phyloP scores from a whole-genome alignment of 2,329 filamentous ascomycete genomes.

The Apiospora koreana region DNA sequence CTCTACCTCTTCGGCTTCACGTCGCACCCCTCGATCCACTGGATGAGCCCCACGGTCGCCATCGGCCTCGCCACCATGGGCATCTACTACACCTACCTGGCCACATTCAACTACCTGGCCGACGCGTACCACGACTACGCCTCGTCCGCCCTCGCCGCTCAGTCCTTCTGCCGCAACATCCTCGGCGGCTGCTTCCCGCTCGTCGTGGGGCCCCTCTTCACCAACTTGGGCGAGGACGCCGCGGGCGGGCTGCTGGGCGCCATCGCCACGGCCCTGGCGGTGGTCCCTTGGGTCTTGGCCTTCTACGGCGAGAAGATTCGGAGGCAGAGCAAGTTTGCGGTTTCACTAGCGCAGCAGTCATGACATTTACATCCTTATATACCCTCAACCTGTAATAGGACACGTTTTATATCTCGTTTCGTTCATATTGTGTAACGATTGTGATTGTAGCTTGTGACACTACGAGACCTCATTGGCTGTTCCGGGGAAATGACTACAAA shows the following conservation, averaged over 20 bases:
- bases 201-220: constrained; percentile 73
- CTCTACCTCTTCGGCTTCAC: constrained; percentile 82
- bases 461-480: too few relatives aligned
- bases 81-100: constrained; percentile 83
- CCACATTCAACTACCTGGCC: constrained; percentile 90
- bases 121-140: constrained; percentile 86
- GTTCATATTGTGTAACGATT: too few relatives aligned
- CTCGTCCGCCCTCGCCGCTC: constrained; percentile 81
- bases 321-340: constrained; percentile 74
- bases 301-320: constrained; percentile 78
- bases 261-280: constrained; percentile 66
- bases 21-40: constrained; percentile 61
- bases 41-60: constrained; percentile 71
- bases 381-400: neutral
- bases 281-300: constrained; percentile 86
- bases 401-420: neutral
- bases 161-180: constrained; percentile 84
- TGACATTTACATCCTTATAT: neutral
- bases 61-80: constrained; percentile 78
- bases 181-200: constrained; percentile 81
- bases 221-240: constrained; percentile 66
- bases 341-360: constrained; percentile 20
- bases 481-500: too few relatives aligned
- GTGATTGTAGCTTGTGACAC: too few relatives aligned
- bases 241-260: constrained; percentile 77